These are phyloP conservation scores for Venturia asperata DNA, from an alignment of 2,329 filamentous ascomycete genomes.

Conservation along the genomic window DNA sequence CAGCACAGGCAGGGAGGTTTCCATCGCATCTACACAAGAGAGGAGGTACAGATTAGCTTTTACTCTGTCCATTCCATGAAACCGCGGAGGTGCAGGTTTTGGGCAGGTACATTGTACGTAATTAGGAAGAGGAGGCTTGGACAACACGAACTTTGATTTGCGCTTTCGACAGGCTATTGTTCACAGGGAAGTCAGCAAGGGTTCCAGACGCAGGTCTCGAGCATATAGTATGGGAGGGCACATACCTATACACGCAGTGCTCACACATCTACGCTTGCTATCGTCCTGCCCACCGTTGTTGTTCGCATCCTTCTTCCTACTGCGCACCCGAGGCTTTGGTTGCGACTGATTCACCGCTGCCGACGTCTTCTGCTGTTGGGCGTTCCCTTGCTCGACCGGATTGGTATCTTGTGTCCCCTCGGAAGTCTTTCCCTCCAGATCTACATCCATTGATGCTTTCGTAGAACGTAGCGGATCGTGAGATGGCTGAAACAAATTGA, in stretches of 20 bases:
- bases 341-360: background rate
- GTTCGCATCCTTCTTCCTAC: constrained; percentile 17
- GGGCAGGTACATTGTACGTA: constrained; percentile 8
- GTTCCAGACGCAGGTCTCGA: background rate
- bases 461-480: background rate
- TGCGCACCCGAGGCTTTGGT: constrained; percentile 17
- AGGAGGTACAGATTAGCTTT: constrained; percentile 3
- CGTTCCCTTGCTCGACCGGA: background rate
- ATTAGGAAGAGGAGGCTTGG: background rate
- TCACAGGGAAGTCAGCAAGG: background rate
- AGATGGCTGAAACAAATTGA: background rate
- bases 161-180: constrained; percentile 31
- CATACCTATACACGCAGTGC: constrained; percentile 24
- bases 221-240: background rate
- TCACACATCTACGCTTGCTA: constrained; percentile 37
- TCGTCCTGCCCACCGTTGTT: constrained; percentile 23
- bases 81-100: background rate
- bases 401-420: constrained; percentile 1
- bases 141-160: constrained; percentile 34
- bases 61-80: background rate
- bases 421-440: constrained; percentile 6
- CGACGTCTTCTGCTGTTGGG: background rate
- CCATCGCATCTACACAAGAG: constrained; percentile 59
- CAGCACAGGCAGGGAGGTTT: constrained; percentile 82
- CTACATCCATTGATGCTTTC: constrained; percentile 10